Conservation (phyloP, 345 rosid species). For the Eucalyptus pauciflora region DNA sequence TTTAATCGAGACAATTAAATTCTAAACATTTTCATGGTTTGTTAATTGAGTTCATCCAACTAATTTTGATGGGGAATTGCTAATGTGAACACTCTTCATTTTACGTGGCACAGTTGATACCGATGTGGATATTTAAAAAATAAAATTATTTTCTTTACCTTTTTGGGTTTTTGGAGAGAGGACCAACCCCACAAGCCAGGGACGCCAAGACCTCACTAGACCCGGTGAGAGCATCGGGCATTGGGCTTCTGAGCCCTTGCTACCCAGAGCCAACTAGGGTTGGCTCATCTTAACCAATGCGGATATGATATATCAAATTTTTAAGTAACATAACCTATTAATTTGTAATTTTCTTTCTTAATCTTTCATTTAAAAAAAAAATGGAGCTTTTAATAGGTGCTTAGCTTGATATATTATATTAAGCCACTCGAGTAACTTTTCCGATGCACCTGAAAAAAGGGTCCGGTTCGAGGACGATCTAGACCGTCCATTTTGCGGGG, state of each 20-base stretch:
- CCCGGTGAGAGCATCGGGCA: accelerated
- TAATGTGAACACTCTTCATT: accelerated
- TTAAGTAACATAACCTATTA: too few species aligned
- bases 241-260: accelerated
- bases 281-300: too few species aligned
- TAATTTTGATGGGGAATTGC: too few species aligned
- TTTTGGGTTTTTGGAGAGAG: not conserved
- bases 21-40: accelerated
- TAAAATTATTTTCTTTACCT: accelerated
- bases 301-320: too few species aligned
- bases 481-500: not conserved
- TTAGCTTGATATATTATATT: not conserved
- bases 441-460: not conserved
- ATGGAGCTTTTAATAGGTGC: not conserved
- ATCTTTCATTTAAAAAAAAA: accelerated
- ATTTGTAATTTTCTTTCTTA: too few species aligned
- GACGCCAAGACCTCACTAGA: not conserved
- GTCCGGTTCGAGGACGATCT: not conserved
- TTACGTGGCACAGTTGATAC: accelerated
- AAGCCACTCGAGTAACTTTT: not conserved
- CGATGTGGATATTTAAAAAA: not conserved
- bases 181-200: accelerated
- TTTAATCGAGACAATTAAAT: not conserved
- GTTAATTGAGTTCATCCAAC: accelerated
- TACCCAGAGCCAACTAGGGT: accelerated